Base-by-base conservation (phyloP, 2,329 filamentous ascomycete species). In the Exutisphaerella laricina region DNA sequence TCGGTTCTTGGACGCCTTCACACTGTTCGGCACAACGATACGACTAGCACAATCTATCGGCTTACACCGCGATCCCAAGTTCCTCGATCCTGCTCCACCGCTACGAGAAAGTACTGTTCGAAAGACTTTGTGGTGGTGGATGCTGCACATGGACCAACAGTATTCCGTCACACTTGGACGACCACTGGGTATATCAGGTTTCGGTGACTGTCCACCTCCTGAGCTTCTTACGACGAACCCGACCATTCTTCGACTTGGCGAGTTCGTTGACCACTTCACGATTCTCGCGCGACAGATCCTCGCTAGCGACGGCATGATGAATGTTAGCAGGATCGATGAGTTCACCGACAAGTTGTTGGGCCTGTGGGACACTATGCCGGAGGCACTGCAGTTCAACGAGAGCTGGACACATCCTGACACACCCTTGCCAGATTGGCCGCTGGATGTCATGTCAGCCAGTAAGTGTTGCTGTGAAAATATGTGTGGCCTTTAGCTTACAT, bases 121-220 rank as follows among this genome's bases (percentile, higher is more conserved):
- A 4, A 68, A 66, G 39, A 66, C 66, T 12, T 57, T 73, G 1
- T 74, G 71, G 71, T 74, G 71, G 71, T 71, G 70, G 67, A 70
- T 74, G 62, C 53, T 74, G n/a, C 69, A 72, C 45, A 69, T 73
- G 63, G 71, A 74, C 35, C 69, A 72, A 43, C 66, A 73, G 35
- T 73, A 72, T 47, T 72, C 70, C 0, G 70, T 73, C 56, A 72
- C 68, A 0, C 61, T 73, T 0, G 71, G 71, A 14, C 61, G 71
- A 25, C 71, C 71, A 2, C 54, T 73, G 7, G 71, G 70, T 0
- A 73, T 73, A 23, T 72, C 69, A 35, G 70, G 68, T 14, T 64
- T 72, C 22, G 71, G 71, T 10, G 71, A 73, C 44, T 73, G 70
- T 46, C 68, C 66, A 13, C 65, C 68, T 12, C 67, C 70, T 1